A percentile compares a stretch with the other conserved stretches of the same genome.
phyloP scores from a whole-genome alignment of 2,329 filamentous ascomycete species.

The Ploettnerulaceae sp. region DNA sequence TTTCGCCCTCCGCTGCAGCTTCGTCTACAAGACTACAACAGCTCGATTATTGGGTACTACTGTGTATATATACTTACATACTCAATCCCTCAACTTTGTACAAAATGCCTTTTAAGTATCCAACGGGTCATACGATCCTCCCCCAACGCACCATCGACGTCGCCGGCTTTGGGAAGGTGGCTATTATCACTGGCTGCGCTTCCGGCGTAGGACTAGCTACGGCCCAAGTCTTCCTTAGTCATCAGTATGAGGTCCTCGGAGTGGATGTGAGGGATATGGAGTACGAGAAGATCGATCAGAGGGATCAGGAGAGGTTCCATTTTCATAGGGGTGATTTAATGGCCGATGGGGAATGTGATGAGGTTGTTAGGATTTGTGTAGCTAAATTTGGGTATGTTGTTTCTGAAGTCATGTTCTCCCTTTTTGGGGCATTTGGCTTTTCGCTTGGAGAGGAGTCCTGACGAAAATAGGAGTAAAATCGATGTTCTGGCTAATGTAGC shows the following conservation, averaged over 20 bases:
- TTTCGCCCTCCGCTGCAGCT: not conserved
- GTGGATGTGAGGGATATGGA: slow-evolving; percentile 34
- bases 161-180: slow-evolving; percentile 19
- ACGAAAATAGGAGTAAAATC: slow-evolving; percentile 31
- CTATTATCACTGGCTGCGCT: slow-evolving; percentile 25
- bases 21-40: not conserved
- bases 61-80: not conserved
- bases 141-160: slow-evolving; percentile 15
- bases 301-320: slow-evolving; percentile 29
- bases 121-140: slow-evolving; percentile 3
- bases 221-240: slow-evolving; percentile 31
- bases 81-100: not conserved
- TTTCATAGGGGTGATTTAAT: slow-evolving; percentile 35
- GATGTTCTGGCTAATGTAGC: slow-evolving; percentile 44
- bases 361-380: slow-evolving; percentile 33
- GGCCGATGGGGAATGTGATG: slow-evolving; percentile 32
- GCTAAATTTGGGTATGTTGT: slow-evolving; percentile 27
- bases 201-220: slow-evolving; percentile 36
- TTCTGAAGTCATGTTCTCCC: not conserved
- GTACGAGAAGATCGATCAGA: slow-evolving; percentile 25
- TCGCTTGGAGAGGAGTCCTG: too few relatives aligned
- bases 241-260: slow-evolving; percentile 34
- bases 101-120: slow-evolving; percentile 2
- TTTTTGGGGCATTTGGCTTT: too few relatives aligned
- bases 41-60: too few relatives aligned